Conservation (phyloP, 176 grass and related monocot species). For the Melocanna baccifera region DNA sequence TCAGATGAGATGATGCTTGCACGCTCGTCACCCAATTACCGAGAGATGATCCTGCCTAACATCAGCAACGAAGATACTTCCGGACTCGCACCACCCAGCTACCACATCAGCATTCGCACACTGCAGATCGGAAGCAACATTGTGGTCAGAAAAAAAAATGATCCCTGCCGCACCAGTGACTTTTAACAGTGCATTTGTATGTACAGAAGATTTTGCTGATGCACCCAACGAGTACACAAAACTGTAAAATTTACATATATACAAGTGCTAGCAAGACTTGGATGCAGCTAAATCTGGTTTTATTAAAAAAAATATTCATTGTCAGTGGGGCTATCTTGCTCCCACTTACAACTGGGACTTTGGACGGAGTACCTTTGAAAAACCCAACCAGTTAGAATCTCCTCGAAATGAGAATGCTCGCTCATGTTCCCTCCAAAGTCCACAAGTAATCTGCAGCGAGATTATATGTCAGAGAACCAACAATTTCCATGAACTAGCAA, state of each 20-base stretch:
- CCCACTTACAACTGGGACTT: neutral
- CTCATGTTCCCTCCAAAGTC: conserved; percentile 59
- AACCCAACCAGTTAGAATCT: conserved; percentile 86
- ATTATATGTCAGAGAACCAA: neutral
- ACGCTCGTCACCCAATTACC: neutral
- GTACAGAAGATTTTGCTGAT: neutral
- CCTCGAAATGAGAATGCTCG: conserved; percentile 80
- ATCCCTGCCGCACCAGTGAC: neutral
- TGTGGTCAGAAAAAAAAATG: neutral
- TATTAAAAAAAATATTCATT: neutral
- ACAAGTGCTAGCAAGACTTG: neutral
- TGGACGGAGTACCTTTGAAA: conserved; percentile 59
- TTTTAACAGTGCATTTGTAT: neutral
- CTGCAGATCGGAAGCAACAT: conserved; percentile 36
- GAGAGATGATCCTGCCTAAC: conserved; percentile 29
- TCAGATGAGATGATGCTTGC: neutral
- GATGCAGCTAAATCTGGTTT: neutral
- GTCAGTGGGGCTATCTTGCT: neutral
- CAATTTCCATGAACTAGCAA: neutral
- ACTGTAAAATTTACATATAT: neutral
- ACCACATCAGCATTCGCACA: conserved; percentile 62
- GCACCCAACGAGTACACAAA: neutral
- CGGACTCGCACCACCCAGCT: conserved; percentile 79
- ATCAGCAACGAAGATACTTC: conserved; percentile 82
- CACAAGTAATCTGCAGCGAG: conserved; percentile 69